Evolutionary conservation across 148 eudicot genomes (phyloP), one percentile per base, ranked within the genome.

Genomic region (Heliamphora exappendiculata): DNA sequence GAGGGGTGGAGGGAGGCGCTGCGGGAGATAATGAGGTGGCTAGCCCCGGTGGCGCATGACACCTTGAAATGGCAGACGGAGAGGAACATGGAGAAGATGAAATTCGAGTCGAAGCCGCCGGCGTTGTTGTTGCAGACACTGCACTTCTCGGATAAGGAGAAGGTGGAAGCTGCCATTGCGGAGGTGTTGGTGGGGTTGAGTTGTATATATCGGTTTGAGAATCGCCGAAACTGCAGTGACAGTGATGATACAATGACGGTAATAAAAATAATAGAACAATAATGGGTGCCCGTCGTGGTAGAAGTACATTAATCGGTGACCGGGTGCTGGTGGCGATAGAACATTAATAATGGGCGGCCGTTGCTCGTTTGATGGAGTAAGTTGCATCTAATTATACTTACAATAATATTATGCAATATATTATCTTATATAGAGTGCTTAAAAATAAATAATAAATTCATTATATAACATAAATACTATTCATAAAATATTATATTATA

Each of bases 1-100:
- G 88, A 79, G 36, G 97, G 93, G 53, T 91, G 97, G 98, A 74
- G 95, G 76, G 89, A 81, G 19, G 97, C 92, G 0, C 70, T 92
- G 69, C 65, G 39, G 37, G 93, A 85, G 70, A 88, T 94, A 36
- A 28, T 94, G 59, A 79, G 73, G 75, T 94, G 98, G 98, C 83
- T 94, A 0, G 85, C 73, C 3, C 98, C 98, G 0, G 44, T 94
- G 76, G 98, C 98, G 0, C 75, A 73, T 0, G 89, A 89, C 77
- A 94, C 93, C 3, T 34, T 89, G 31, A 71, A 72, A 13, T 92
- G 98, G 98, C 97, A 90, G 9, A 37, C 79, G 19, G 97, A 92
- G 72, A 86, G 91, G 81, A 92, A 78, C 28, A 26, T 85, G 16
- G 96, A 89, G 80, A 88, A 82, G 78, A 88, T 85, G 65, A 83